Evolutionary conservation across 2,329 filamentous ascomycete species (phyloP).

Genomic region (Colletotrichum eremochloae): DNA sequence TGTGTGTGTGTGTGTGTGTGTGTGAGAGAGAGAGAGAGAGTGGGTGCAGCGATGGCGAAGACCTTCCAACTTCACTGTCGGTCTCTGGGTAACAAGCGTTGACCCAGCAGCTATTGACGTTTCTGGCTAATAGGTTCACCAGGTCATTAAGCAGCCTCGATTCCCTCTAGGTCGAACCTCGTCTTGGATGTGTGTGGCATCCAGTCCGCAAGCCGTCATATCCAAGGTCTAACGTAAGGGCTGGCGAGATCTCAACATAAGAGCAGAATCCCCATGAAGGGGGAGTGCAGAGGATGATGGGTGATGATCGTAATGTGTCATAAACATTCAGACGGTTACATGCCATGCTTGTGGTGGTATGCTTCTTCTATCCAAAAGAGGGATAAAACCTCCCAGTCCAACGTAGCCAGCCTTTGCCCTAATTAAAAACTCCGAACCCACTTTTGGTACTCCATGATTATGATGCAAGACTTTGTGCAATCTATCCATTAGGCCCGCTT

Average conservation of each 20-base stretch:
- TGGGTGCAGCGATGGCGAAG: neutral
- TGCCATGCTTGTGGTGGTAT: constrained; percentile 25
- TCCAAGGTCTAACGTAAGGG: neutral
- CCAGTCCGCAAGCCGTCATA: neutral
- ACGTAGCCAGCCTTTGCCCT: constrained; percentile 10
- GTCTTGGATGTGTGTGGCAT: neutral
- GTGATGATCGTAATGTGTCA: constrained; percentile 19
- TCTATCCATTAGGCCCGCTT: constrained; percentile 25
- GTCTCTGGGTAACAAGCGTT: neutral
- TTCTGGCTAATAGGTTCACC: neutral
- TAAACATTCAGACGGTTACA: constrained; percentile 24
- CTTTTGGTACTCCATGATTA: constrained; percentile 27
- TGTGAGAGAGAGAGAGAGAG: too few relatives aligned
- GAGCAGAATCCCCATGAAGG: neutral
- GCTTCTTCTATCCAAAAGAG: constrained; percentile 20
- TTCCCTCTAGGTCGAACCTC: neutral
- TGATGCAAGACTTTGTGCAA: constrained; percentile 13
- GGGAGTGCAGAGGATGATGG: constrained; percentile 8
- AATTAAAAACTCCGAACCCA: constrained; percentile 26
- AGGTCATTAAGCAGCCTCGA: neutral
- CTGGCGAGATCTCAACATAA: neutral
- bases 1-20: too few relatives aligned
- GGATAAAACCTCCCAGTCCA: neutral
- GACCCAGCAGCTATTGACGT: neutral
- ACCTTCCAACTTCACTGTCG: neutral